Percentiles rank a stretch among this genome's conserved stretches.
phyloP scores from a whole-genome alignment of 164 flowering plant genomes.

The Vitis rotundifolia region DNA sequence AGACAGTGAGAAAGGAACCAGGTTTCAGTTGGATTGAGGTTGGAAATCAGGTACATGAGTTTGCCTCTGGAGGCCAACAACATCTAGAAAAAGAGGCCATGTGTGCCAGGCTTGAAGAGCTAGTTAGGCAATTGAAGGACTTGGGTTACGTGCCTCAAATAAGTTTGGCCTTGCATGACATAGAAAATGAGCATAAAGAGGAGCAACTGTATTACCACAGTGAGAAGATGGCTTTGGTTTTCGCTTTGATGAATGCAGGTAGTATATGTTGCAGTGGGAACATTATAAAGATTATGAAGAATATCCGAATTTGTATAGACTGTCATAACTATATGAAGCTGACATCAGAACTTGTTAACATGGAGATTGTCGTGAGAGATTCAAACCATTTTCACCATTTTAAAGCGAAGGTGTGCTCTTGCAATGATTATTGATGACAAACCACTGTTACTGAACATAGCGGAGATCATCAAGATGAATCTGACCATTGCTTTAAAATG shows the following conservation, averaged over 20 bases:
- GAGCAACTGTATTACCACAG: conserved; percentile 69
- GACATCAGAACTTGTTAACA: conserved; percentile 49
- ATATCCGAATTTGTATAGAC: conserved; percentile 69
- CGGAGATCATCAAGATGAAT: too few relatives aligned
- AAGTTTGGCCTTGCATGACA: conserved; percentile 52
- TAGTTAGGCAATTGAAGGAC: conserved; percentile 46
- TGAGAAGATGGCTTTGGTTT: conserved; percentile 80
- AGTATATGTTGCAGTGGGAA: conserved; percentile 1
- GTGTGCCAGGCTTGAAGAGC: conserved; percentile 30
- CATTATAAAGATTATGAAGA: conserved; percentile 63
- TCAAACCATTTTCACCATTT: conserved; percentile 81
- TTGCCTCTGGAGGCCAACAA: conserved; percentile 64
- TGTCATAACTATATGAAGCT: conserved; percentile 80
- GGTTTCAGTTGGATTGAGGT: conserved; percentile 86
- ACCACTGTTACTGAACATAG: not conserved
- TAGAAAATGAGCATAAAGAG: conserved; percentile 71
- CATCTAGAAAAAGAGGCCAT: conserved; percentile 52
- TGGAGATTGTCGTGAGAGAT: conserved; percentile 74
- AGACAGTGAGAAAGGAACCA: conserved; percentile 63
- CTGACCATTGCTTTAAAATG: too few relatives aligned
- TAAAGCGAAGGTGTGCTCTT: conserved; percentile 58
- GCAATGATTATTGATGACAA: conserved; percentile 72
- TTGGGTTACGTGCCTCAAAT: conserved; percentile 73
- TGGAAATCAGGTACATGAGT: conserved; percentile 60
- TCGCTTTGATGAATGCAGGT: conserved; percentile 45